Evolutionary conservation across 768 basidiomycete species (phyloP), one percentile per base, ranked within the genome.

Genomic region (Calocera viscosa): DNA sequence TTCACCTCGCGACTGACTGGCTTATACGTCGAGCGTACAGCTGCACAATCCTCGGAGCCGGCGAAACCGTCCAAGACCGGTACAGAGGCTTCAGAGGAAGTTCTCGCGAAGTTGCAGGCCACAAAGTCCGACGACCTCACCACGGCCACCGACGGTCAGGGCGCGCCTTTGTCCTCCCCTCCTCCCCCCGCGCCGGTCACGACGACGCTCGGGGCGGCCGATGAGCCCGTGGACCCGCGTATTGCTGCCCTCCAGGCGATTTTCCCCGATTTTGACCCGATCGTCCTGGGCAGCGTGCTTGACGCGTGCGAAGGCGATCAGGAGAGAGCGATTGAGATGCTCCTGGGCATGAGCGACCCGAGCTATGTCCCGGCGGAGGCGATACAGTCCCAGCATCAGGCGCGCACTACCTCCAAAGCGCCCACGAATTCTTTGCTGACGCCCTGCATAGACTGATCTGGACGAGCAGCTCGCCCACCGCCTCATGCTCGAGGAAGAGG

Each of bases 341-440:
- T 94, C 10, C 82, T 94, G 7, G 87, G 86, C 11, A 92, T 94
- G 91, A 91, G 82, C 76, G 91, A 94, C 76, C 90, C 90, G 0
- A 80, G 85, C 7, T 91, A 88, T 72, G 80, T 80, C 19, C 74
- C 85, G 2, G 73, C 79, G 16, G 70, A 60, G 26, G 22, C 53
- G 41, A 30, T 17, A 53, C 17, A 65, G 41, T 7, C 39, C 12
- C 53, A 32, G 24, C 24, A 60, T 60, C 53, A 60, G 53, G 53
- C 19, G 30, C 26, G 53, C 69, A 10, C 69, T 40, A 1, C 10
- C 64, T 60, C 68, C 28, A n/a, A 60, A 65, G 2, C 53, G 30
- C 17, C n/a, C 7, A 33, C 32, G 26, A 35, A 10, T 33, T 14
- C 2, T 24, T 64, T 12, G 34, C 39, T 35, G 24, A 49, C 22